These are phyloP conservation scores for Penicillium pancosmium DNA, from an alignment of 495 filamentous ascomycete genomes.

Conservation along the genomic window DNA sequence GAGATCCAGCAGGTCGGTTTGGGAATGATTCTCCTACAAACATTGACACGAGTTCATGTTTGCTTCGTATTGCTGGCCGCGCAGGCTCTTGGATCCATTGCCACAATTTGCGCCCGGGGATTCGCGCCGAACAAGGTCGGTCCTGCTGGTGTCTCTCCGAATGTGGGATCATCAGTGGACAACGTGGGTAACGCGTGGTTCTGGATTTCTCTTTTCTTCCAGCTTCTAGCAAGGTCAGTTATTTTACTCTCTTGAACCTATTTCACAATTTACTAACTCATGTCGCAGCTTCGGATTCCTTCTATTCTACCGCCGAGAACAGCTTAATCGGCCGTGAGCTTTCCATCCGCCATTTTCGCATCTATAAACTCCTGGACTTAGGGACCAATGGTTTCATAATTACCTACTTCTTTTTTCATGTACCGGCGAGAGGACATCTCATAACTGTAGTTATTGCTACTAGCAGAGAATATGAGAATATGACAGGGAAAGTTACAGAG, in stretches of 20 bases:
- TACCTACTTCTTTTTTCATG: too few species aligned
- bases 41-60: conserved; percentile 62
- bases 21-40: conserved; percentile 67
- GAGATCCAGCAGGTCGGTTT: conserved; percentile 63
- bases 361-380: too few species aligned
- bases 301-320: conserved; percentile 25
- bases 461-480: too few species aligned
- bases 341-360: background rate
- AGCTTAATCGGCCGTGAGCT: conserved; percentile 19
- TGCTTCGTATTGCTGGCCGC: conserved; percentile 57
- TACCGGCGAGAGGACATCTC: too few species aligned
- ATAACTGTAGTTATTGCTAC: too few species aligned
- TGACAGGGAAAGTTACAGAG: too few species aligned
- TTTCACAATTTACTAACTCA: conserved; percentile 9
- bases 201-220: conserved; percentile 58
- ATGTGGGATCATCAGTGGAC: conserved; percentile 47
- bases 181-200: conserved; percentile 55
- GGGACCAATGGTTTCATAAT: too few species aligned
- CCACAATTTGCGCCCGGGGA: conserved; percentile 60
- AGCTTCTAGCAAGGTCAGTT: conserved; percentile 36
- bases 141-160: conserved; percentile 62
- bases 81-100: conserved; percentile 57
- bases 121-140: conserved; percentile 61
- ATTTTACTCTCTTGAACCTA: background rate
- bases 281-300: conserved; percentile 23